Evolutionary conservation across 177 flowering plant species (phyloP).

Genomic region (Vitis hybrid): DNA sequence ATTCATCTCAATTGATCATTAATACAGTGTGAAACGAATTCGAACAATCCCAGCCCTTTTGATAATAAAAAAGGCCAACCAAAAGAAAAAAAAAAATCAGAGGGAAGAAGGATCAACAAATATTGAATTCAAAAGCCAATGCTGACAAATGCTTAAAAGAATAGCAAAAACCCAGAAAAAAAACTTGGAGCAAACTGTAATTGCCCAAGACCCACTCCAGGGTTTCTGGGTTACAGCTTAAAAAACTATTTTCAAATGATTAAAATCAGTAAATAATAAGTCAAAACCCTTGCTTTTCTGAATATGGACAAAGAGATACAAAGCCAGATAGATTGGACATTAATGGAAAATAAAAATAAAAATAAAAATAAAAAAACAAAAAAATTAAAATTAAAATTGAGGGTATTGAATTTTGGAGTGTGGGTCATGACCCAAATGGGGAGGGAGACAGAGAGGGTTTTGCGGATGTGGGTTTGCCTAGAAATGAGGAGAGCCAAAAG

Average conservation of each 20-base stretch:
- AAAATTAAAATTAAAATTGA: background rate
- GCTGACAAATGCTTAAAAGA: background rate
- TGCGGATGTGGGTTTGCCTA: constrained; percentile 5
- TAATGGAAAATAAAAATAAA: background rate
- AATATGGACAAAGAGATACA: background rate
- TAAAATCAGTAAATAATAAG: background rate
- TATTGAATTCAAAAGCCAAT: no score
- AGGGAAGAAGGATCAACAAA: no score
- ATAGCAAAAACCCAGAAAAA: background rate
- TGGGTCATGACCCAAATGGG: background rate
- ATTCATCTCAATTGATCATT: no score
- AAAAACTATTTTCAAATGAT: background rate
- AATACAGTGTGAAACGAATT: no score
- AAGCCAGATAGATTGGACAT: background rate
- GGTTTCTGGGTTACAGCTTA: background rate
- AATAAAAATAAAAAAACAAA: background rate
- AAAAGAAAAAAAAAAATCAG: background rate
- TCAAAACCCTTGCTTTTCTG: background rate
- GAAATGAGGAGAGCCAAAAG: constrained; percentile 4
- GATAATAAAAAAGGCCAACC: background rate
- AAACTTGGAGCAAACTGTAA: background rate
- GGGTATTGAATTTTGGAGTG: background rate
- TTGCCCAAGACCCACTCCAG: background rate
- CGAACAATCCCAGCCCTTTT: no score
- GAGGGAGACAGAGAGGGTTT: constrained; percentile 6